A percentile compares a stretch with the other conserved stretches of the same genome.
Conservation (phyloP, 371 early-diverging fungal species). For the Vairimorpha necatrix region DNA sequence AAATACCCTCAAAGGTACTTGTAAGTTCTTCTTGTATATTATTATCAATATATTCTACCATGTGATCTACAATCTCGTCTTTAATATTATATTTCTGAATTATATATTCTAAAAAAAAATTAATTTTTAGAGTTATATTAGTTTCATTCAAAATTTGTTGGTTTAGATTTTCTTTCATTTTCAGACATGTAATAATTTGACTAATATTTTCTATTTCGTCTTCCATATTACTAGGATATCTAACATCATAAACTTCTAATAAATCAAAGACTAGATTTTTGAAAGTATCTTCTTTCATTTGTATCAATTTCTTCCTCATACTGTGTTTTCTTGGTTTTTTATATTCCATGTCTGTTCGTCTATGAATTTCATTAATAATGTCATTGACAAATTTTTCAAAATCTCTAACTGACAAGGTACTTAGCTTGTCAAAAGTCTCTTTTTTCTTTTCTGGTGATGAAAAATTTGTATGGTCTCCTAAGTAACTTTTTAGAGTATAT, state of each 20-base stretch:
- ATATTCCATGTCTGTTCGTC: slow-evolving; percentile 39
- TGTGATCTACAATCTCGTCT: slow-evolving; percentile 32
- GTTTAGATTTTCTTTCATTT: background rate
- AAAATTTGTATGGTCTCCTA: background rate
- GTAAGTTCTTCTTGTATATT: background rate
- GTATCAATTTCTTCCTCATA: slow-evolving; percentile 50
- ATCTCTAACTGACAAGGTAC: slow-evolving; percentile 49
- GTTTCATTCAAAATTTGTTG: slow-evolving; percentile 25
- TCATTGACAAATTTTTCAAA: slow-evolving; percentile 62
- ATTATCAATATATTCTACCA: slow-evolving; percentile 9
- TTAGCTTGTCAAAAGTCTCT: slow-evolving; percentile 58
- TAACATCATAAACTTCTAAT: slow-evolving; percentile 55
- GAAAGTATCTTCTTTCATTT: slow-evolving; percentile 55
- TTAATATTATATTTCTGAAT: background rate
- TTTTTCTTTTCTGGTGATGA: slow-evolving; percentile 1
- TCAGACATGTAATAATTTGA: slow-evolving; percentile 39
- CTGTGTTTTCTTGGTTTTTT: slow-evolving; percentile 31
- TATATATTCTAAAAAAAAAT: slow-evolving; percentile 25
- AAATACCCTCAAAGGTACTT: background rate
- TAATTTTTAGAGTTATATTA: slow-evolving; percentile 15
- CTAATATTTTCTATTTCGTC: slow-evolving; percentile 48
- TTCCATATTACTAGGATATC: slow-evolving; percentile 33
- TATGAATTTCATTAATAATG: slow-evolving; percentile 60
- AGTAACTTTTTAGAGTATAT: slow-evolving; percentile 33
- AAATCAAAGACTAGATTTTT: slow-evolving; percentile 61